Percentiles rank a stretch among this genome's conserved stretches.
Evolutionary conservation across 805 yeast species (phyloP).

Genomic region (Huiozyma sinensis): DNA sequence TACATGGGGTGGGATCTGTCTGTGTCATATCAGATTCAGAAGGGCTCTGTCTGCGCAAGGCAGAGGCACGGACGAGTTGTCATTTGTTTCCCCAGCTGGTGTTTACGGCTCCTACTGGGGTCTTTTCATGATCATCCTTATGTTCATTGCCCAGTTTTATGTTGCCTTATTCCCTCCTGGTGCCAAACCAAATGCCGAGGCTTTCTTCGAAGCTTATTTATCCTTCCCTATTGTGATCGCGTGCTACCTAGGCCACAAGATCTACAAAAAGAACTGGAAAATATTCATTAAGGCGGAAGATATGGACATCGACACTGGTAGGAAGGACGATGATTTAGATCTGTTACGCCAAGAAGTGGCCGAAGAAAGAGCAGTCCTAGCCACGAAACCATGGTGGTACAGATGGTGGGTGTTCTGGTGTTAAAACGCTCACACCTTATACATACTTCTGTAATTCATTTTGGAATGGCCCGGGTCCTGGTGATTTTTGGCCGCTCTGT

Average conservation of each 20-base stretch:
- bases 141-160: conserved; percentile 74
- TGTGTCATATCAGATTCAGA: conserved; percentile 55
- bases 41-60: conserved; percentile 55
- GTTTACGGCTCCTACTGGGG: conserved; percentile 59
- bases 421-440: conserved; percentile 10
- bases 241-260: conserved; percentile 48
- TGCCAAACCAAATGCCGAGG: conserved; percentile 38
- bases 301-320: conserved; percentile 54
- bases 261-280: conserved; percentile 36
- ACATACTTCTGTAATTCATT: too few species aligned
- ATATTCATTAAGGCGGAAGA: conserved; percentile 36
- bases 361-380: conserved; percentile 37
- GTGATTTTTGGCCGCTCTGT: too few species aligned
- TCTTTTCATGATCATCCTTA: conserved; percentile 41
- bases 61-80: conserved; percentile 39
- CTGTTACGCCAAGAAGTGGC: conserved; percentile 40
- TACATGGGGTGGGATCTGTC: conserved; percentile 52
- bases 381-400: conserved; percentile 37
- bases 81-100: conserved; percentile 57
- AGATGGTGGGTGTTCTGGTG: conserved; percentile 39
- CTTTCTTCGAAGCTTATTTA: conserved; percentile 57
- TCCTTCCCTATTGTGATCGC: conserved; percentile 52
- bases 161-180: conserved; percentile 65
- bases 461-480: too few species aligned
- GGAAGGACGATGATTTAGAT: conserved; percentile 48